phyloP scores from a whole-genome alignment of 2,329 filamentous ascomycete genomes.

The Colletotrichum nymphaeae region DNA sequence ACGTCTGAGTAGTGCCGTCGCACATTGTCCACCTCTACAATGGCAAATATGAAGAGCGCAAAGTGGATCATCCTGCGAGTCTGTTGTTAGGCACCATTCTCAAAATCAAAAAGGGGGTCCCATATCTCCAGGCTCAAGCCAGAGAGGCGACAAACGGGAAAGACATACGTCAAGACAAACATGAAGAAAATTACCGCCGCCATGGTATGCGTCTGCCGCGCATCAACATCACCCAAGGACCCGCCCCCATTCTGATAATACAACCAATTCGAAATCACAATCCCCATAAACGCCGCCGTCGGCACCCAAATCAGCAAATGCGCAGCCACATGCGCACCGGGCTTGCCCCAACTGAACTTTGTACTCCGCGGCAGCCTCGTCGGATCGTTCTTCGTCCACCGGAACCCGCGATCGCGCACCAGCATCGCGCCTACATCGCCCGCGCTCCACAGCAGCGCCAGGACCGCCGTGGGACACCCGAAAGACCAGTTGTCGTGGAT shows the following conservation, averaged over 20 bases:
- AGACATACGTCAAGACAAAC: slow-evolving; percentile 23
- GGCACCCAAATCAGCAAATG: slow-evolving; percentile 29
- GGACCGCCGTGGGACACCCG: slow-evolving; percentile 12
- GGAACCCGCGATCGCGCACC: slow-evolving; percentile 15
- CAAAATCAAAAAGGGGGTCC: not conserved
- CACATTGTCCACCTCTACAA: slow-evolving; percentile 32
- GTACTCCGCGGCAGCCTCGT: slow-evolving; percentile 1
- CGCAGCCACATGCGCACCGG: slow-evolving; percentile 16
- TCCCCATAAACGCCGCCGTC: not conserved
- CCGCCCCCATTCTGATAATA: not conserved
- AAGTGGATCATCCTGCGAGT: slow-evolving; percentile 28
- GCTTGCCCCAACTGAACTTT: slow-evolving; percentile 22
- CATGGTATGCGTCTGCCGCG: not conserved
- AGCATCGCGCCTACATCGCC: slow-evolving; percentile 24
- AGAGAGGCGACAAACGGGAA: no score
- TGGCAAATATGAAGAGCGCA: slow-evolving; percentile 34
- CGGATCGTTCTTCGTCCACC: slow-evolving; percentile 14
- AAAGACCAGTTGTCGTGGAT: not conserved
- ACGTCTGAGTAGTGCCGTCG: slow-evolving; percentile 30
- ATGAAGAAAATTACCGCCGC: slow-evolving; percentile 20
- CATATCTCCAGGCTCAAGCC: no score
- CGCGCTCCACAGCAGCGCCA: slow-evolving; percentile 24
- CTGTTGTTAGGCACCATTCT: not conserved
- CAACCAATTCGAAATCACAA: not conserved
- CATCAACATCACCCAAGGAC: not conserved